Conservation (phyloP, 768 basidiomycete species). For the Erythrobasidium yunnanense region DNA sequence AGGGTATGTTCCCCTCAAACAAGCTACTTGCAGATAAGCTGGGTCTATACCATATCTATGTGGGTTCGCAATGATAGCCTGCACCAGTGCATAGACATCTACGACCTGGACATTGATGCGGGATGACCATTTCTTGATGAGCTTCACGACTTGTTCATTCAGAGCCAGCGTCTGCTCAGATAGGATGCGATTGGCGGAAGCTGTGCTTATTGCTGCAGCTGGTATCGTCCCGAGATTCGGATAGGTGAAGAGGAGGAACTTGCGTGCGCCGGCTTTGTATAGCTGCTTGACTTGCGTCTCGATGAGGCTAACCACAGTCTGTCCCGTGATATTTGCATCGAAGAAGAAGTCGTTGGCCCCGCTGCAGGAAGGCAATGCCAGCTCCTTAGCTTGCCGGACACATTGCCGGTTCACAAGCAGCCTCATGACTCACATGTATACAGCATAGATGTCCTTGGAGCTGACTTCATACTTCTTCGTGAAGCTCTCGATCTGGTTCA, state of each 20-base stretch:
- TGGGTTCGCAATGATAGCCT: neutral
- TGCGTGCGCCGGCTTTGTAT: neutral
- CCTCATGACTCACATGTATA: neutral
- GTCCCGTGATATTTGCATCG: neutral
- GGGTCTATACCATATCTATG: constrained; percentile 3
- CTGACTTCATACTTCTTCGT: neutral
- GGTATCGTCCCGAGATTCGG: neutral
- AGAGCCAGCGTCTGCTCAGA: neutral
- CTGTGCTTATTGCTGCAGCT: neutral
- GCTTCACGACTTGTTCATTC: neutral
- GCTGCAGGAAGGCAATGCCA: neutral
- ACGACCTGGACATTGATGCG: constrained; percentile 2
- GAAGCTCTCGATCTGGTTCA: neutral
- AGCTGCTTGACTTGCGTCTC: constrained; percentile 1
- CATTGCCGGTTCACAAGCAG: neutral
- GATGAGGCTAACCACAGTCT: neutral
- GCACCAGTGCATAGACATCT: neutral
- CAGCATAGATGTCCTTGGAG: neutral
- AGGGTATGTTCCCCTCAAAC: neutral
- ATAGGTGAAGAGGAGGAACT: constrained; percentile 1
- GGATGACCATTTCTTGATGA: neutral
- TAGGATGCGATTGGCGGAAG: neutral
- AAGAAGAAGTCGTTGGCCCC: neutral
- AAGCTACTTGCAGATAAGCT: neutral
- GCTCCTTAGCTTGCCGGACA: neutral